Conservation (phyloP, 1,284 basidiomycete genomes). For the Inonotus hispidus region DNA sequence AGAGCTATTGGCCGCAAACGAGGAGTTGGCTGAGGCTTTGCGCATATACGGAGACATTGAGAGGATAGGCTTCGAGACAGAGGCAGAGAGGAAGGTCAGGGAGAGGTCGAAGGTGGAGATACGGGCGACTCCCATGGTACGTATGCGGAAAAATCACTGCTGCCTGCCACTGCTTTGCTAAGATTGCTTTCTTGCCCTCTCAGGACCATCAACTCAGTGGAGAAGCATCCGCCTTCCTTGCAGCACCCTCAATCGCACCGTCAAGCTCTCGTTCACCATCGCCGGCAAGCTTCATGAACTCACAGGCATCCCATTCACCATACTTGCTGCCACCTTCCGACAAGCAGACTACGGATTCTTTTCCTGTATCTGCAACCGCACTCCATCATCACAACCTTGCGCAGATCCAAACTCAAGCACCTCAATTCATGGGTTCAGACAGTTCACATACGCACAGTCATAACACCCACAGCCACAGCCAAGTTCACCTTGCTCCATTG, state of each 20-base stretch:
- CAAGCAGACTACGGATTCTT: not conserved
- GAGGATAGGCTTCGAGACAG: slow-evolving; percentile 56
- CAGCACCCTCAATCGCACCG: slow-evolving; percentile 15
- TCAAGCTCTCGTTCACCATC: slow-evolving; percentile 22
- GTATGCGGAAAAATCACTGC: not conserved
- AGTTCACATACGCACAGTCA: slow-evolving; percentile 23
- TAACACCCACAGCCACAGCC: slow-evolving; percentile 21
- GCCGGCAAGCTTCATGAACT: slow-evolving; percentile 4
- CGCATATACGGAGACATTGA: slow-evolving; percentile 60
- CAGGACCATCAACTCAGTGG: not conserved
- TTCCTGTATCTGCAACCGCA: not conserved
- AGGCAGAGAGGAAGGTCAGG: slow-evolving; percentile 36
- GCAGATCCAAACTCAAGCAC: slow-evolving; percentile 16
- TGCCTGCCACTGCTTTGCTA: not conserved
- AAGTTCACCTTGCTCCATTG: slow-evolving; percentile 42
- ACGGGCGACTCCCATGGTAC: slow-evolving; percentile 50
- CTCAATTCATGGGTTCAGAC: slow-evolving; percentile 18
- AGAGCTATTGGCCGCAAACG: slow-evolving; percentile 60
- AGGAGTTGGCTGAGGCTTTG: slow-evolving; percentile 44
- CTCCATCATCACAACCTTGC: not conserved
- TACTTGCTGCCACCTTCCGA: not conserved
- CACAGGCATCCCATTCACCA: not conserved
- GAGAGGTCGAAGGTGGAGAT: slow-evolving; percentile 49
- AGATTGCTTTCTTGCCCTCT: not conserved
- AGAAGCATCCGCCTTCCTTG: slow-evolving; percentile 4